Conservation (phyloP, 2,329 filamentous ascomycete genomes). For the Epichloe aotearoae region DNA sequence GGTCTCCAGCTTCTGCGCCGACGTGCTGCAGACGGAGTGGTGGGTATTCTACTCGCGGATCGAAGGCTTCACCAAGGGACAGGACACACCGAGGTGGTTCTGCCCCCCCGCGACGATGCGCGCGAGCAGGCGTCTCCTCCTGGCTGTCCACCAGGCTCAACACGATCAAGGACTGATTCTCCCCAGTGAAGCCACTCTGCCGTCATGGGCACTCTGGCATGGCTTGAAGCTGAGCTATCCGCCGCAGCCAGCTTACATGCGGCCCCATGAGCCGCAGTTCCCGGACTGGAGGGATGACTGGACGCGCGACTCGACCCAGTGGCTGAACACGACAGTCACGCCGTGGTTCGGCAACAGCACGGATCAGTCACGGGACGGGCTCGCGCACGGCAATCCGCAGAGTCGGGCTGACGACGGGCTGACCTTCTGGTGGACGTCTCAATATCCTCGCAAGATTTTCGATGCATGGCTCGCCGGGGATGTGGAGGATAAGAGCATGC, state of each 20-base stretch:
- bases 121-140: no score
- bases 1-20: no score
- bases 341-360: constrained; percentile 19
- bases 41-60: no score
- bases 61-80: no score
- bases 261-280: constrained; percentile 1
- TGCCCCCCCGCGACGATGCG: no score
- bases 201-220: no score
- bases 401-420: constrained; percentile 12
- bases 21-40: no score
- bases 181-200: no score
- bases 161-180: no score
- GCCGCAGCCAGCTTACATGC: constrained; percentile 22
- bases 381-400: constrained; percentile 12
- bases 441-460: constrained; percentile 18
- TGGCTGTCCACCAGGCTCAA: no score
- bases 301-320: no score
- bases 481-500: constrained; percentile 9
- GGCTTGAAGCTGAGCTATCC: constrained; percentile 18
- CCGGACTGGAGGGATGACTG: constrained; percentile 6
- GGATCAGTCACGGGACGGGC: constrained; percentile 12
- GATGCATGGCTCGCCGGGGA: constrained; percentile 18
- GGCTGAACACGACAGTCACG: not conserved
- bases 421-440: constrained; percentile 22
- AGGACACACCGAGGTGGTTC: no score